Evolutionary conservation across 192 early-diverging fungal genomes (phyloP), one percentile per base, ranked within the genome.

Genomic region (Umbelopsis sp.): DNA sequence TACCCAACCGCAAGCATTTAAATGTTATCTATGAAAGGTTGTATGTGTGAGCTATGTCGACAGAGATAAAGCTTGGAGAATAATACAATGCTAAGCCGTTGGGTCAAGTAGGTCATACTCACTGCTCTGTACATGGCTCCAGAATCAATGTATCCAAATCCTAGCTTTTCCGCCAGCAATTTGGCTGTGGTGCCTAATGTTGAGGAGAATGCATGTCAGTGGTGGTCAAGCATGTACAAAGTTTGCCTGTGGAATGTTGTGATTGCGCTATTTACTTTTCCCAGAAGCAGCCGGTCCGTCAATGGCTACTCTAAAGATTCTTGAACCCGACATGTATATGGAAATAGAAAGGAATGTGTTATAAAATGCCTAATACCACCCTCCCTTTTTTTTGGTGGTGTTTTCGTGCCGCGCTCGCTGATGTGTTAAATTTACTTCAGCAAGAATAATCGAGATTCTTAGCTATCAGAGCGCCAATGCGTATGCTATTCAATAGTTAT

Each of bases 261-360:
- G 14, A 36, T 41, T 41, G 20, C 36, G 25, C 10, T 3, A 38
- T 29, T 82, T 90, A 86, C 90, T 92, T 82, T 95, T 95, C 44
- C 93, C 93, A 16, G 91, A 90, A 5, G 91, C 92, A 12, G 90
- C 91, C 4, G 91, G 91, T 0, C 93, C 93, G 76, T 95, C 93
- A 41, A 95, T 93, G 22, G 93, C 92, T 53, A 92, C 81, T 73
- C 85, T 80, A 67, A 91, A 89, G 47, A 81, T 51, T 9, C 69
- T 68, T 56, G 56, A 2, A 7, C 9, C 16, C 17, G 77, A 71
- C 77, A 78, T 78, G 11, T 4, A 17, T 0, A 17, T 1, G 16
- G 47, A 17, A 49, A 21, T 41, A 11, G 12, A 1, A 38, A 41
- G 38, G 38, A 41, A 41, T 41, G 38, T 11, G 7, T 41, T 11